Evolutionary conservation across 352 stramenopile species (phyloP), one percentile per base, ranked within the genome.

Genomic region (Globisporangium echinulatum): DNA sequence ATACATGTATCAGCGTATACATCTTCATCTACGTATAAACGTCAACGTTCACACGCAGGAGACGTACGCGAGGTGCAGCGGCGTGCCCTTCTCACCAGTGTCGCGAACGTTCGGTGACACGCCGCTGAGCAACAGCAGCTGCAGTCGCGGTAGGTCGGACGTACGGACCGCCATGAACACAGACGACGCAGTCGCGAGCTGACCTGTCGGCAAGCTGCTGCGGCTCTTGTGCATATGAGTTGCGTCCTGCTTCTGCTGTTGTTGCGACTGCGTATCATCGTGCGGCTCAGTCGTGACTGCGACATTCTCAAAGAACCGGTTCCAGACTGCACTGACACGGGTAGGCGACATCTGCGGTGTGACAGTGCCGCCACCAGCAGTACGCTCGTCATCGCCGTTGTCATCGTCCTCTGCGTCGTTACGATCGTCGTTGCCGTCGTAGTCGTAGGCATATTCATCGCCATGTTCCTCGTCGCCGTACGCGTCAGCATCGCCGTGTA

Each of bases 281-380:
- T 43, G 4, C n/a, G 11, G 5, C 5, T 1, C 11, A 48, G 14
- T 15, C 6, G 43, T 6, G 5, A 52, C 53, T 11, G 54, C 74
- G 56, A 88, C 64, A 37, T 92, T 92, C 48, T 85, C 76, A 63
- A 90, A 92, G 56, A 92, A 92, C 15, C 69, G 70, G 55, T 83
- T 88, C 83, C 80, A 92, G 17, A 92, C 76, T 25, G 79, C 83
- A 56, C 71, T 75, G 7, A 90, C 77, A 4, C 79, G 68, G 2
- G 70, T 56, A 0, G 77, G 71, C 60, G 77, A 77, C 47, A 79
- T 59, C 0, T 54, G 51, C 2, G 61, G 57, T 3, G 48, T 51
- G n/a, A 38, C 39, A 7, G 19, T 54, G 49, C 40, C 46, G 8
- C 15, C n/a, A 33, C 47, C 19, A 15, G 33, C 13, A 25, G 25